A percentile compares a stretch with the other conserved stretches of the same genome.
phyloP scores from a whole-genome alignment of 352 stramenopile species.

The Phytophthora meadii region DNA sequence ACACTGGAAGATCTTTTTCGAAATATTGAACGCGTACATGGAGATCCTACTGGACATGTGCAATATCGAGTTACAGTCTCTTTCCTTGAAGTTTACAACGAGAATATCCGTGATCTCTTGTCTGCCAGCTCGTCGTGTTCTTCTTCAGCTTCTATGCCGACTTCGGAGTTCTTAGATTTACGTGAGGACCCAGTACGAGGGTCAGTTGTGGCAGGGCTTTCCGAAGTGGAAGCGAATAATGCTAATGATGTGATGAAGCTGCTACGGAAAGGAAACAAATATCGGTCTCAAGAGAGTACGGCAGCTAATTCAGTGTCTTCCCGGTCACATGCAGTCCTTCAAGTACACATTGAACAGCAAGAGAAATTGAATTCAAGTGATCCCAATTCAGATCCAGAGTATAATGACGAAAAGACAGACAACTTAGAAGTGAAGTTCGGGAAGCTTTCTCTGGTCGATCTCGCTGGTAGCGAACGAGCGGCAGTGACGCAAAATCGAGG shows the following conservation, averaged over 20 bases:
- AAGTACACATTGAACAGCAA: constrained; percentile 83
- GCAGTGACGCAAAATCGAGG: constrained; percentile 91
- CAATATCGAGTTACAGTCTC: constrained; percentile 77
- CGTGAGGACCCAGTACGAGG: constrained; percentile 89
- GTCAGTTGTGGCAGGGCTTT: constrained; percentile 85
- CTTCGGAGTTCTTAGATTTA: constrained; percentile 70
- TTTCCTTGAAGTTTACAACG: constrained; percentile 94
- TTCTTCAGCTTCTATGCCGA: constrained; percentile 21
- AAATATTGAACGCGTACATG: constrained; percentile 57
- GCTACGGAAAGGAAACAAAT: constrained; percentile 84
- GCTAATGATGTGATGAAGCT: constrained; percentile 89
- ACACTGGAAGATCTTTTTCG: constrained; percentile 89
- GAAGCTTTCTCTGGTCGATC: constrained; percentile 91
- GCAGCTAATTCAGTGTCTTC: constrained; percentile 90
- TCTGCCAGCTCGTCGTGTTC: constrained; percentile 35
- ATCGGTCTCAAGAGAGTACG: constrained; percentile 90
- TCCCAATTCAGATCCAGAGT: constrained; percentile 12
- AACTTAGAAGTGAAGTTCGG: constrained; percentile 76
- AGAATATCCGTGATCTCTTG: constrained; percentile 93
- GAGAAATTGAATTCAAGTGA: constrained; percentile 40
- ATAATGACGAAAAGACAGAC: constrained; percentile 19
- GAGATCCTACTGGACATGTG: constrained; percentile 16
- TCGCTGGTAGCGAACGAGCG: constrained; percentile 91
- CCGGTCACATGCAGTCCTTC: constrained; percentile 90
- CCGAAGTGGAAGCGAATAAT: constrained; percentile 82